These are phyloP conservation scores for Fennellomyces sp. DNA, from an alignment of 371 early-diverging fungal species.

Conservation along the genomic window DNA sequence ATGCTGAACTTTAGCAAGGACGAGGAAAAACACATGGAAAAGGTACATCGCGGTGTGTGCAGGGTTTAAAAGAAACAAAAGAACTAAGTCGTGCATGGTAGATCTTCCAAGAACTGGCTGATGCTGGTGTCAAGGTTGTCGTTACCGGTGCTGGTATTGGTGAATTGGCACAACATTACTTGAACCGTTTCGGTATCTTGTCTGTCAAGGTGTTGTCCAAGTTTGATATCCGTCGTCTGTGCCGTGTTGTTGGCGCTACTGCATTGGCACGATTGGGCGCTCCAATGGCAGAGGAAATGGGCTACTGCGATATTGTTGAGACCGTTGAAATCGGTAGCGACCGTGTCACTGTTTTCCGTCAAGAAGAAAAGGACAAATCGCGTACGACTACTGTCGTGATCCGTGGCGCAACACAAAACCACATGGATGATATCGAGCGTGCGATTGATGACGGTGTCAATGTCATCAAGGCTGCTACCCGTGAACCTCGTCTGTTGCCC, in stretches of 20 bases:
- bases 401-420: constrained; percentile 97
- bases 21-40: constrained; percentile 83
- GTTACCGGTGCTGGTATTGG: constrained; percentile 91
- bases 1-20: constrained; percentile 97
- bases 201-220: constrained; percentile 92
- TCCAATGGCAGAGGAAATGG: constrained; percentile 97
- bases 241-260: constrained; percentile 93
- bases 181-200: constrained; percentile 91
- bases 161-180: constrained; percentile 93
- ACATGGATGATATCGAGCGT: constrained; percentile 97
- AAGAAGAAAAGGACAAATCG: constrained; percentile 72
- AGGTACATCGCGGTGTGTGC: too few species aligned
- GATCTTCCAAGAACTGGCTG: constrained; percentile 87
- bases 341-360: constrained; percentile 95
- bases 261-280: constrained; percentile 92
- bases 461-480: constrained; percentile 91
- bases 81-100: constrained; percentile 1
- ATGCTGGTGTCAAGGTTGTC: constrained; percentile 92
- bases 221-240: constrained; percentile 94
- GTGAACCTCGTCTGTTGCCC: constrained; percentile 86
- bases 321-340: constrained; percentile 97
- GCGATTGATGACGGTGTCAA: constrained; percentile 99
- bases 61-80: not conserved
- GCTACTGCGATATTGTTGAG: constrained; percentile 94
- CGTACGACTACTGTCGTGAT: constrained; percentile 96